phyloP scores from a whole-genome alignment of 1,284 basidiomycete genomes.

The Trametes pubescens region DNA sequence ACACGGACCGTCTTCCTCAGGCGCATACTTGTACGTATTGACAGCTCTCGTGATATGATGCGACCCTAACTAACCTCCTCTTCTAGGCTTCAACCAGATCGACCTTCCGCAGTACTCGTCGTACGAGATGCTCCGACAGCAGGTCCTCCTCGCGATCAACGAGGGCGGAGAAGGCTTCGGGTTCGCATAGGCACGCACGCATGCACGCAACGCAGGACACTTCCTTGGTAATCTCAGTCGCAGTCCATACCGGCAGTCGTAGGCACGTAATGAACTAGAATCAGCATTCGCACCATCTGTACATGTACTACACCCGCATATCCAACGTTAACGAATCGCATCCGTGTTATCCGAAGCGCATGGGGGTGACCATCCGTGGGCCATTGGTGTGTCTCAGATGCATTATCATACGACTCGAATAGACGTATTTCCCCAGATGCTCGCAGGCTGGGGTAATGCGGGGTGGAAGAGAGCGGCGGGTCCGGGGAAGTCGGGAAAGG shows the following conservation, averaged over 20 bases:
- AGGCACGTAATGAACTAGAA: conserved; percentile 26
- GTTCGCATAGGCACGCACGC: conserved; percentile 67
- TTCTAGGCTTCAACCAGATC: conserved; percentile 82
- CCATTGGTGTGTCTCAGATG: too few species aligned
- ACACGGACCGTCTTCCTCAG: conserved; percentile 84
- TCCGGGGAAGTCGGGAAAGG: conserved; percentile 15
- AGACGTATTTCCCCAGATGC: not conserved
- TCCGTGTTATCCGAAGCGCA: not conserved
- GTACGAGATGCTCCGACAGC: conserved; percentile 93
- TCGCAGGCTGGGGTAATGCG: not conserved
- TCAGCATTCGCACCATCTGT: conserved; percentile 27
- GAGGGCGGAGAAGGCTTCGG: conserved; percentile 95
- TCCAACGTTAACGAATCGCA: conserved; percentile 1
- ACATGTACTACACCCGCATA: conserved; percentile 30
- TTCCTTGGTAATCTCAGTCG: conserved; percentile 20
- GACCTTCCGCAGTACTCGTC: conserved; percentile 91
- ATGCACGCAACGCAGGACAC: conserved; percentile 29
- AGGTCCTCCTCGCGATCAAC: conserved; percentile 88
- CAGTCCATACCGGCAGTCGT: not conserved
- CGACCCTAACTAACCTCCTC: not conserved
- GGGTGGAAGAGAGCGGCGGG: not conserved
- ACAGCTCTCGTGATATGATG: conserved; percentile 2
- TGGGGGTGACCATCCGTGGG: not conserved
- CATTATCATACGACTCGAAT: not conserved
- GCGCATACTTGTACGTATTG: conserved; percentile 84